Conservation (phyloP, 495 filamentous ascomycete genomes). For the Xeromyces bisporus region DNA sequence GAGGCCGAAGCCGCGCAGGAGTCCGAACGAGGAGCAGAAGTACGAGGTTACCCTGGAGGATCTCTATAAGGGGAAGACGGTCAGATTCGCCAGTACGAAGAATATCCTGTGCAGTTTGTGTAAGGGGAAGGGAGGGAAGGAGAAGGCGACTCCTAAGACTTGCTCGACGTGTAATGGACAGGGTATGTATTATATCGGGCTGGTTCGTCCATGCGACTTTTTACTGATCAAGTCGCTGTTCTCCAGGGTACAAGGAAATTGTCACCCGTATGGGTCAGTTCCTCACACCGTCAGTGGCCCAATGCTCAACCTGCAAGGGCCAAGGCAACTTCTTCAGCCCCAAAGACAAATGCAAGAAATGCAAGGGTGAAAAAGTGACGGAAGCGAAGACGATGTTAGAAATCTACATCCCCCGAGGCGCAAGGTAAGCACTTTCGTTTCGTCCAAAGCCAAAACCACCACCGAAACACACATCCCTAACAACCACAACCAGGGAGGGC, state of each 20-base stretch:
- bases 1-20: constrained; percentile 46
- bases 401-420: constrained; percentile 85
- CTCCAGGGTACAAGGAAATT: constrained; percentile 44
- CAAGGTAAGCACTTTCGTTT: constrained; percentile 28
- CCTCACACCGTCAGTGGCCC: constrained; percentile 53
- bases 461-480: constrained; percentile 6
- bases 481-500: constrained; percentile 38
- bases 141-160: constrained; percentile 69
- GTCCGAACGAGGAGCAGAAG: constrained; percentile 70
- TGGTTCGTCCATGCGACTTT: not conserved
- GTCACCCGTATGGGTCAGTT: constrained; percentile 66
- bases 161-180: constrained; percentile 70
- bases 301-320: constrained; percentile 65
- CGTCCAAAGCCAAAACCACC: not conserved
- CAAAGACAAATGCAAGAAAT: constrained; percentile 96
- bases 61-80: constrained; percentile 95
- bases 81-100: constrained; percentile 85
- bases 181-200: constrained; percentile 22
- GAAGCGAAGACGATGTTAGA: constrained; percentile 85
- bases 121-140: constrained; percentile 81
- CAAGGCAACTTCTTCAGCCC: constrained; percentile 72
- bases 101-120: constrained; percentile 76
- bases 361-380: constrained; percentile 71
- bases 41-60: constrained; percentile 87
- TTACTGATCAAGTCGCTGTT: constrained; percentile 5